These are phyloP conservation scores for Pythium phragmiticola DNA, from an alignment of 352 stramenopile genomes.

Conservation along the genomic window DNA sequence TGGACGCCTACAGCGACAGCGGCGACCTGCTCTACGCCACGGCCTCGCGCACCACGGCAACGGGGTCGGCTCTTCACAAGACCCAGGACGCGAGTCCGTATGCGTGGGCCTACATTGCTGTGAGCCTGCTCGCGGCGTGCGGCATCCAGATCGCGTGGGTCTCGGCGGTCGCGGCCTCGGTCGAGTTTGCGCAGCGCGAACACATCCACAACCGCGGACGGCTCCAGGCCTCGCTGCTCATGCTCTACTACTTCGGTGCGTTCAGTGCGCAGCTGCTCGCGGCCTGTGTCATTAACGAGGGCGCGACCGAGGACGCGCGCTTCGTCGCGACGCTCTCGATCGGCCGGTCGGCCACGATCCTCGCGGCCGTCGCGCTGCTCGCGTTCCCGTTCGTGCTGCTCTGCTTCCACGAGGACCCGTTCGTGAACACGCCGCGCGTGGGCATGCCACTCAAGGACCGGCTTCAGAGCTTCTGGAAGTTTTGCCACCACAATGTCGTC, in stretches of 20 bases:
- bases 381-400: slow-evolving; percentile 20
- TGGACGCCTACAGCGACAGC: slow-evolving; percentile 20
- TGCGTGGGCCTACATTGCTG: slow-evolving; percentile 12
- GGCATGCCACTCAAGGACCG: slow-evolving; percentile 7
- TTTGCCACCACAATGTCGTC: slow-evolving; percentile 29
- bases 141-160: slow-evolving; percentile 27
- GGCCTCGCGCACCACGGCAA: background rate
- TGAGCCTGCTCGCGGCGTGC: slow-evolving; percentile 18
- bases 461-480: slow-evolving; percentile 19
- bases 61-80: background rate
- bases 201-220: slow-evolving; percentile 23
- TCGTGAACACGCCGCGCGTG: slow-evolving; percentile 8
- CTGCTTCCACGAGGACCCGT: slow-evolving; percentile 20
- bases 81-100: slow-evolving; percentile 6
- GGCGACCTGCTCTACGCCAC: slow-evolving; percentile 9
- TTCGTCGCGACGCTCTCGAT: slow-evolving; percentile 20
- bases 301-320: slow-evolving; percentile 6
- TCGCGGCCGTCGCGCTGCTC: slow-evolving; percentile 9
- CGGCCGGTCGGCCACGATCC: slow-evolving; percentile 10
- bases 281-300: slow-evolving; percentile 10
- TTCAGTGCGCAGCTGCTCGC: slow-evolving; percentile 10
- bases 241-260: slow-evolving; percentile 22
- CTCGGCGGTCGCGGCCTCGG: slow-evolving; percentile 13
- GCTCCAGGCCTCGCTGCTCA: slow-evolving; percentile 22
- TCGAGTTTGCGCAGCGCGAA: slow-evolving; percentile 33